phyloP scores from a whole-genome alignment of 805 yeast genomes.

The Lipomyces sp. region DNA sequence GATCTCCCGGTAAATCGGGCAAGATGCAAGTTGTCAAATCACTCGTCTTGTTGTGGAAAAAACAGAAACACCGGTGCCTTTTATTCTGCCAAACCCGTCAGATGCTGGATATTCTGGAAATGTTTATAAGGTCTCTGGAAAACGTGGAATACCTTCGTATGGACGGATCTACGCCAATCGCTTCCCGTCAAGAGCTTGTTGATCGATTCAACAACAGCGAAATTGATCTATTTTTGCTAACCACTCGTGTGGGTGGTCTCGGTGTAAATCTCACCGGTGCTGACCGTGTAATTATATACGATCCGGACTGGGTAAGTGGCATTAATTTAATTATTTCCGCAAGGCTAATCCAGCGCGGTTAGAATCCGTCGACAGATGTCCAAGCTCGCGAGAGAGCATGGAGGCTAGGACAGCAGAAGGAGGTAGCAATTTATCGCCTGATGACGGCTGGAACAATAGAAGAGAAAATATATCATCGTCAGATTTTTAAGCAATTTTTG shows the following conservation, averaged over 20 bases:
- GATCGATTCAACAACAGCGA: constrained; percentile 73
- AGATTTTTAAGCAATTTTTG: constrained; percentile 90
- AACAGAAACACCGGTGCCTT: constrained; percentile 76
- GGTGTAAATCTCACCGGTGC: constrained; percentile 97
- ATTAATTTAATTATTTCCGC: not conserved
- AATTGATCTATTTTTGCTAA: constrained; percentile 72
- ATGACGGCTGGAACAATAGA: constrained; percentile 96
- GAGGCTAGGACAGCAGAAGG: constrained; percentile 93
- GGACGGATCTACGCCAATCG: constrained; percentile 93
- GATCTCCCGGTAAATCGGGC: constrained; percentile 67
- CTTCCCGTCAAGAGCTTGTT: constrained; percentile 74
- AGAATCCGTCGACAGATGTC: constrained; percentile 91
- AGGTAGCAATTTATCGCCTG: constrained; percentile 85
- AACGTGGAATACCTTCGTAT: constrained; percentile 68
- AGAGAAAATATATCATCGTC: constrained; percentile 95
- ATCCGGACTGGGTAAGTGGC: constrained; percentile 79
- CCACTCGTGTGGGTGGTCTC: constrained; percentile 95
- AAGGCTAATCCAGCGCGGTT: not conserved
- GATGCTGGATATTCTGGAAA: constrained; percentile 86
- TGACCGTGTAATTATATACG: constrained; percentile 88
- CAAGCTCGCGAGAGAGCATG: constrained; percentile 98
- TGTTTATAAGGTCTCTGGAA: constrained; percentile 55
- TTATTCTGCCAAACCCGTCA: constrained; percentile 93
- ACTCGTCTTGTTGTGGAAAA: constrained; percentile 73
- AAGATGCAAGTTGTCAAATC: constrained; percentile 88